These are phyloP conservation scores for Dendrocalamus sinicus DNA, from an alignment of 176 grass and related monocot species.

Conservation along the genomic window DNA sequence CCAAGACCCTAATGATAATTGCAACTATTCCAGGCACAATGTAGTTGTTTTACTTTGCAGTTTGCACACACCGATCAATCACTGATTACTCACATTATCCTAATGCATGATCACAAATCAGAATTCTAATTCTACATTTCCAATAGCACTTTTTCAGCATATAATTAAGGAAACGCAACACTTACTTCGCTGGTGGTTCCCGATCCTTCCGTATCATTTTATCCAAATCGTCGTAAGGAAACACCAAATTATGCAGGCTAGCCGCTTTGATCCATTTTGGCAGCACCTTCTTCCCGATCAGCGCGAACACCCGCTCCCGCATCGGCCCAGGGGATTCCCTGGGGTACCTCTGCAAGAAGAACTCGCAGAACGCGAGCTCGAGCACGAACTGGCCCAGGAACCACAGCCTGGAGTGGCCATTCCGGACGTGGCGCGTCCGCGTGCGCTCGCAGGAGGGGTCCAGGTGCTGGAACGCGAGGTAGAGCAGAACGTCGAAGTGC, in stretches of 20 bases:
- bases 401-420: constrained; percentile 87
- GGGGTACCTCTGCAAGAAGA: constrained; percentile 93
- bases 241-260: constrained; percentile 96
- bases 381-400: constrained; percentile 91
- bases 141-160: neutral
- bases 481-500: constrained; percentile 91
- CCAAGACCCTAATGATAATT: neutral
- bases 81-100: neutral
- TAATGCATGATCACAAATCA: constrained; percentile 11
- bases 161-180: neutral
- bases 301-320: constrained; percentile 84
- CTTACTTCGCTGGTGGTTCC: constrained; percentile 89
- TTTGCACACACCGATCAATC: neutral
- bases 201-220: constrained; percentile 88
- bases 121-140: neutral
- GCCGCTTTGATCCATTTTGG: constrained; percentile 87
- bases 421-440: constrained; percentile 72
- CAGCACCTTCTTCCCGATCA: constrained; percentile 81
- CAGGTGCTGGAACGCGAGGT: constrained; percentile 94
- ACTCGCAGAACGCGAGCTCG: constrained; percentile 87
- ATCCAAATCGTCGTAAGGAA: constrained; percentile 93
- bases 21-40: neutral
- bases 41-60: neutral
- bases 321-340: constrained; percentile 89
- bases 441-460: constrained; percentile 72